Evolutionary conservation across 2,329 filamentous ascomycete species (phyloP).

Genomic region (Penicillium concentricum): DNA sequence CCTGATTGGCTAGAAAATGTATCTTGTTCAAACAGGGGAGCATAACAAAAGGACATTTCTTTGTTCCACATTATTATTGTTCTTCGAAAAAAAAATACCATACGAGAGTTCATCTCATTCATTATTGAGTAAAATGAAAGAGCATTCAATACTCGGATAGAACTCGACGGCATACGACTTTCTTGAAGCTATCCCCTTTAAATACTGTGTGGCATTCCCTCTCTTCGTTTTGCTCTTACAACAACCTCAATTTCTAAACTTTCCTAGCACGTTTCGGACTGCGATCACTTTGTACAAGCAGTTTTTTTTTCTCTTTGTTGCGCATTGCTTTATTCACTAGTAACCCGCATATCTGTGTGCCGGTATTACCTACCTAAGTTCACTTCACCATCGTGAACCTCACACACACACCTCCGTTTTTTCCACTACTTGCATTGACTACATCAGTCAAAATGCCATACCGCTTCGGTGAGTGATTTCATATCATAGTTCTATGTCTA

Average conservation of each 20-base stretch:
- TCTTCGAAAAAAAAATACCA: background rate
- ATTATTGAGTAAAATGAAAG: background rate
- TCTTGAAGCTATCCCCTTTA: background rate
- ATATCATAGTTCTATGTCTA: background rate
- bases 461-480: constrained; percentile 28
- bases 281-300: background rate
- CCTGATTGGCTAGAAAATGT: background rate
- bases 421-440: background rate
- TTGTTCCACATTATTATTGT: background rate
- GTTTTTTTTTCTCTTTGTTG: background rate
- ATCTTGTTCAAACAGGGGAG: background rate
- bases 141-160: background rate
- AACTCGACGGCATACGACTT: background rate
- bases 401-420: background rate
- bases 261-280: background rate
- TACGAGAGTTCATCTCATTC: background rate
- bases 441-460: constrained; percentile 14
- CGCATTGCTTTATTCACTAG: background rate
- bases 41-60: background rate
- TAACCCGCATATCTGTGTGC: background rate
- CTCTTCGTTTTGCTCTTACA: background rate
- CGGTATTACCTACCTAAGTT: background rate
- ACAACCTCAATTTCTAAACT: background rate
- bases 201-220: background rate
- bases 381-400: background rate